A percentile compares a stretch with the other conserved stretches of the same genome.
These are phyloP conservation scores for Solidago caesia DNA, from an alignment of 129 eudicot species.

Conservation along the genomic window DNA sequence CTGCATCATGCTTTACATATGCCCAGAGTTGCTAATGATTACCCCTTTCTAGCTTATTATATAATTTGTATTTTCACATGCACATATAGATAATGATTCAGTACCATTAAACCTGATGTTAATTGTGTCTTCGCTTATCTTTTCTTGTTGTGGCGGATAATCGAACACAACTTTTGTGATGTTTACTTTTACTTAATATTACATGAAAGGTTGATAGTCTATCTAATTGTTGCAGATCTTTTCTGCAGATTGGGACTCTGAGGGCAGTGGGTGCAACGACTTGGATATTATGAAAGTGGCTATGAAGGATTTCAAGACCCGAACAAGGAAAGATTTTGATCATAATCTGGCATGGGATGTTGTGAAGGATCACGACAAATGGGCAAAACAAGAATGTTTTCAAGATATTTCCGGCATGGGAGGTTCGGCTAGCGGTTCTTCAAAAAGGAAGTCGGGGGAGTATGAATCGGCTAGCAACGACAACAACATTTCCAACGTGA, in stretches of 20 bases:
- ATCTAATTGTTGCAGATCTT: constrained; percentile 17
- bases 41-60: neutral
- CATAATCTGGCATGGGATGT: too few species aligned
- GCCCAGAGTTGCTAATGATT: neutral
- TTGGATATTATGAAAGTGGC: too few species aligned
- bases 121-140: constrained; percentile 1
- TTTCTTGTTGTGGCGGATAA: constrained; percentile 6
- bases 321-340: too few species aligned
- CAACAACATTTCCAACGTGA: too few species aligned
- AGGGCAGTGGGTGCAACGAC: too few species aligned
- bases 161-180: constrained; percentile 7
- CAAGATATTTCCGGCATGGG: too few species aligned
- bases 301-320: too few species aligned
- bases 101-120: constrained; percentile 21
- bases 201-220: constrained; percentile 14
- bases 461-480: too few species aligned
- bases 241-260: constrained; percentile 63
- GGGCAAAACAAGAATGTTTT: too few species aligned
- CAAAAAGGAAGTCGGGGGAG: too few species aligned
- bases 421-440: too few species aligned
- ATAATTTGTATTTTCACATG: neutral
- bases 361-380: too few species aligned
- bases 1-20: neutral
- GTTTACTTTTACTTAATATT: constrained; percentile 2
- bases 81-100: neutral